Evolutionary conservation across 768 basidiomycete species (phyloP).

Genomic region (Mycena amicta): DNA sequence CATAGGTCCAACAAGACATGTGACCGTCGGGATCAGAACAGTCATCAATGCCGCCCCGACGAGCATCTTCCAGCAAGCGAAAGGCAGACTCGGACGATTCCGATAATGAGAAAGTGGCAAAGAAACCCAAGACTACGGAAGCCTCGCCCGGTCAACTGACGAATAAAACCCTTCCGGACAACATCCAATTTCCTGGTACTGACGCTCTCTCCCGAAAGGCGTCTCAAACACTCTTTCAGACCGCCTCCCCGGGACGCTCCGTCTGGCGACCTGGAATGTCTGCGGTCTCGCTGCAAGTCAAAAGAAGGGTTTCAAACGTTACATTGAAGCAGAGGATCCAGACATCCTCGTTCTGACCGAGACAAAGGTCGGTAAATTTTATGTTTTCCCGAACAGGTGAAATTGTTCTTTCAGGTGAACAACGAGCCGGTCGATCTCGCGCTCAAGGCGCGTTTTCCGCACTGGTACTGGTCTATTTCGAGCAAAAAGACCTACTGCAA

Average conservation of each 20-base stretch:
- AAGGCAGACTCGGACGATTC: slow-evolving; percentile 18
- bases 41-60: slow-evolving; percentile 26
- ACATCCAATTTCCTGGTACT: slow-evolving; percentile 56
- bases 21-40: not conserved
- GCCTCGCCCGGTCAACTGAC: slow-evolving; percentile 53
- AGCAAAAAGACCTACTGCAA: slow-evolving; percentile 78
- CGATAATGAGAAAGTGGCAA: not conserved
- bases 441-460: slow-evolving; percentile 61
- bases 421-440: slow-evolving; percentile 62
- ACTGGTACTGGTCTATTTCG: slow-evolving; percentile 77
- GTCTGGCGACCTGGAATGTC: slow-evolving; percentile 79
- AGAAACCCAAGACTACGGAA: slow-evolving; percentile 26
- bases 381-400: not conserved
- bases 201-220: too few species aligned
- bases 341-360: slow-evolving; percentile 85
- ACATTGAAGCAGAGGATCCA: slow-evolving; percentile 84
- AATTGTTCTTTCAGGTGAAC: slow-evolving; percentile 57
- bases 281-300: slow-evolving; percentile 74
- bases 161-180: slow-evolving; percentile 70
- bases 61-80: slow-evolving; percentile 23
- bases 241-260: slow-evolving; percentile 46
- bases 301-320: slow-evolving; percentile 85
- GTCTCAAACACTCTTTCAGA: not conserved
- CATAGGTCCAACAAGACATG: not conserved
- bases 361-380: slow-evolving; percentile 61